Evolutionary conservation across 768 basidiomycete species (phyloP), one percentile per base, ranked within the genome.

Genomic region (Podaxis carcinomalis): DNA sequence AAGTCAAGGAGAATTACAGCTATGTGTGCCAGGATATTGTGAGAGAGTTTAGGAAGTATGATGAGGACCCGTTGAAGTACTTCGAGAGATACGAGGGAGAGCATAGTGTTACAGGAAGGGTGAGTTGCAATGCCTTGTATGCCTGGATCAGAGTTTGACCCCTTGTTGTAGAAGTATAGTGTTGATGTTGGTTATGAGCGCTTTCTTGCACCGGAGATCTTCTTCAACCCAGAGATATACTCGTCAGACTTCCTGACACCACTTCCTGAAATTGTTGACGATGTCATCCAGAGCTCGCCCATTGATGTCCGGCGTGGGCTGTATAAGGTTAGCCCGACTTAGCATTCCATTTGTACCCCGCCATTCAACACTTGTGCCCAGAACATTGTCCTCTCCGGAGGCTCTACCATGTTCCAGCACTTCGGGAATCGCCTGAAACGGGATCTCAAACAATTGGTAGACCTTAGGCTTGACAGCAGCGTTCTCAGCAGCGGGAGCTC

Each of bases 21-120:
- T 99, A 99, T 69, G 94, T 98, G 46, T 99, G 97, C 72, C 95
- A 97, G 74, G 97, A 98, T 71, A 98, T 98, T 66, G 96, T 99
- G 67, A 89, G 93, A 76, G 97, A 99, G 80, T 97, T 98, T 75
- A 85, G 93, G 73, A 99, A 98, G 78, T 98, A 95, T 75, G 97
- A 99, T 69, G 83, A 87, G 57, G 96, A 98, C 68, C 97, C 96
- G 2, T 89, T 89, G 75, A 97, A 95, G 78, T 88, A 91, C 77
- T 96, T 99, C 70, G 88, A 93, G 73, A 81, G 95, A 67, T 98
- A 87, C 69, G 92, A 97, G 49, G 95, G 94, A 21, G 93, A 98
- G 70, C 88, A 97, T 73, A 89, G 86, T 54, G 95, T 95, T 46
- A 98, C 95, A 0, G 89, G 94, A 23, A 84, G 92, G 76, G 95